Conservation (phyloP, 257 asterid species). For the Petunia secreta region DNA sequence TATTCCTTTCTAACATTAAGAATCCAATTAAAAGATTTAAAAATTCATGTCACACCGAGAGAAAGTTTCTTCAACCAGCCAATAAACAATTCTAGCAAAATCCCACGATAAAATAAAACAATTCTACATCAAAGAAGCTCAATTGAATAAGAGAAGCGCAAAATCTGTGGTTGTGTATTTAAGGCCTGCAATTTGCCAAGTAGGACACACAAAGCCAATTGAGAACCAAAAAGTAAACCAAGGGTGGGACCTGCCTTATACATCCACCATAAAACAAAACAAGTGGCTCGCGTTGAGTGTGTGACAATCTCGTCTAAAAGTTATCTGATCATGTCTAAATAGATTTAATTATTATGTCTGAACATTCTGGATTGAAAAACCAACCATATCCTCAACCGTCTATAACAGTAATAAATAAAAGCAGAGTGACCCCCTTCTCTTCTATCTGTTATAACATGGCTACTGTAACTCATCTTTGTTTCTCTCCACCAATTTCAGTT, state of each 20-base stretch:
- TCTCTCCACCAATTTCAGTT: conserved; percentile 42
- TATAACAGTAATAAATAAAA: neutral
- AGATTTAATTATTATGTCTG: too few relatives aligned
- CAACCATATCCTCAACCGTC: neutral
- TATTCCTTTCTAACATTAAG: too few relatives aligned
- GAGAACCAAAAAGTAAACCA: neutral
- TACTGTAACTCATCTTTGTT: conserved; percentile 42
- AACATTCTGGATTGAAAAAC: neutral
- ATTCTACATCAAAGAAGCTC: neutral
- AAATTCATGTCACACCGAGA: too few relatives aligned
- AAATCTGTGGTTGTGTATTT: neutral
- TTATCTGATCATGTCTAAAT: too few relatives aligned
- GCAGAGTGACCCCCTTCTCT: neutral
- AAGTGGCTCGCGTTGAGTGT: too few relatives aligned
- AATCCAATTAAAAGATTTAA: too few relatives aligned
- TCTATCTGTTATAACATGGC: conserved; percentile 45
- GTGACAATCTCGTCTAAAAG: too few relatives aligned
- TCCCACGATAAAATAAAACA: neutral
- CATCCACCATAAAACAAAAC: too few relatives aligned
- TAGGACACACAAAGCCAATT: neutral
- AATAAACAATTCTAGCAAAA: neutral
- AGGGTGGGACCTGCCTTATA: too few relatives aligned
- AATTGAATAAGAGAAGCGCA: too few relatives aligned
- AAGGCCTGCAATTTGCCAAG: neutral
- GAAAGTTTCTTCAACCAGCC: neutral